A percentile compares a stretch with the other conserved stretches of the same genome.
Evolutionary conservation across 2,329 filamentous ascomycete species (phyloP).

Genomic region (Nothopassalora personata): DNA sequence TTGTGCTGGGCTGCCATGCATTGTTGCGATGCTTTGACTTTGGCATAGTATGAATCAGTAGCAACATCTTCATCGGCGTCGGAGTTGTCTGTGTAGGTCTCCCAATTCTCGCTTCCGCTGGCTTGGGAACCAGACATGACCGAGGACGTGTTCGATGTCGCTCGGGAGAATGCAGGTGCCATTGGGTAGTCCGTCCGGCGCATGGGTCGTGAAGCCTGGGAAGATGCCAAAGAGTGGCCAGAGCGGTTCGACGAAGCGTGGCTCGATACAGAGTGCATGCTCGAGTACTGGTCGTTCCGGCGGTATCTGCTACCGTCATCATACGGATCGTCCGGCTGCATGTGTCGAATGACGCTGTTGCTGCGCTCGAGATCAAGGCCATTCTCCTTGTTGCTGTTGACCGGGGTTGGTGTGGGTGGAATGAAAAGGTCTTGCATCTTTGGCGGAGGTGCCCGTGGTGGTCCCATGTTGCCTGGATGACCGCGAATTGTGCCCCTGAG

Average conservation of each 20-base stretch:
- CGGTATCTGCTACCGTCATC: constrained; percentile 50
- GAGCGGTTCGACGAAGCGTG: constrained; percentile 8
- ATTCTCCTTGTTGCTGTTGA: constrained; percentile 28
- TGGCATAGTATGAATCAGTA: constrained; percentile 74
- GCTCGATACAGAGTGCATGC: constrained; percentile 16
- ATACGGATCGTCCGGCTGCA: constrained; percentile 77
- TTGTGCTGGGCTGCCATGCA: constrained; percentile 37
- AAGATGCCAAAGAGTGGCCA: constrained; percentile 22
- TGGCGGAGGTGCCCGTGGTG: constrained; percentile 65
- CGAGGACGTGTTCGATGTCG: constrained; percentile 32
- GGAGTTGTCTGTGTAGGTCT: constrained; percentile 74
- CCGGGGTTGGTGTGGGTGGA: constrained; percentile 48
- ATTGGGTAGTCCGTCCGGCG: constrained; percentile 23
- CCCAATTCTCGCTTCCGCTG: constrained; percentile 86
- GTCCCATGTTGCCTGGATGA: constrained; percentile 33
- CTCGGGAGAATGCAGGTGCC: constrained; percentile 31
- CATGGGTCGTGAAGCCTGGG: constrained; percentile 25
- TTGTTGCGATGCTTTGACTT: constrained; percentile 58
- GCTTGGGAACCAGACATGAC: constrained; percentile 27
- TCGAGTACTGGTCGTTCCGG: constrained; percentile 18
- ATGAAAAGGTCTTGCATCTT: constrained; percentile 82
- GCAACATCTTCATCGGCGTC: constrained; percentile 54
- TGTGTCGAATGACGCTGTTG: constrained; percentile 54
- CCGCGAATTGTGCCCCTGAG: constrained; percentile 37
- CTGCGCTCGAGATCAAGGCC: constrained; percentile 45